Evolutionary conservation across 768 basidiomycete genomes (phyloP).

Genomic region (Leccinum broughii): DNA sequence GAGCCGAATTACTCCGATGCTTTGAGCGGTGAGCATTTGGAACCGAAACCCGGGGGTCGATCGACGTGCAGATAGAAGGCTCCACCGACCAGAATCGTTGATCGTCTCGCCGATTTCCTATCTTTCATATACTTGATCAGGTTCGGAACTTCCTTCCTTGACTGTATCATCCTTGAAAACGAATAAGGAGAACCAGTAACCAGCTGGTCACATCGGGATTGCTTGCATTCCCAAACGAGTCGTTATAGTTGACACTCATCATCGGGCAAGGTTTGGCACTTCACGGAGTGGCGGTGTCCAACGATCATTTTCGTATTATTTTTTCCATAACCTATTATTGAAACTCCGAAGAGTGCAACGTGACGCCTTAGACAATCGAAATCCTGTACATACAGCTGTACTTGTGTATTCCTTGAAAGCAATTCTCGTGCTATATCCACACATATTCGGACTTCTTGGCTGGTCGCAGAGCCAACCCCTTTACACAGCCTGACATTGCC

Average conservation of each 20-base stretch:
- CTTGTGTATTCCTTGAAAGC: background rate
- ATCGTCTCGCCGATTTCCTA: background rate
- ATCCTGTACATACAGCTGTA: background rate
- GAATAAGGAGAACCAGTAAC: background rate
- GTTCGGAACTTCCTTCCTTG: background rate
- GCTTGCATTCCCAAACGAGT: background rate
- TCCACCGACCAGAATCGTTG: background rate
- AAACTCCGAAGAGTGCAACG: background rate
- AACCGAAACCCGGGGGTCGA: background rate
- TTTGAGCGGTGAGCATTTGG: background rate
- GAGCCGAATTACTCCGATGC: background rate
- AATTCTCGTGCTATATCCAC: conserved; percentile 1
- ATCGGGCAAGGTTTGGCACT: too few relatives aligned
- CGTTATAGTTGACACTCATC: background rate
- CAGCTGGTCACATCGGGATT: background rate
- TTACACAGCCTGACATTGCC: conserved; percentile 18
- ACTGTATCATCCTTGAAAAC: background rate
- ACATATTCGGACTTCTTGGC: background rate
- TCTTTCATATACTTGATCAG: background rate
- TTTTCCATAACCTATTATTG: background rate
- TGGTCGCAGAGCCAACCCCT: background rate
- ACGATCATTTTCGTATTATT: background rate
- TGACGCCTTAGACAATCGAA: background rate
- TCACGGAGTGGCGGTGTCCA: background rate
- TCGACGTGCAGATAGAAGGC: background rate